A percentile compares a stretch with the other conserved stretches of the same genome.
Conservation (phyloP, 2,329 filamentous ascomycete species). For the Emergomyces africanus region DNA sequence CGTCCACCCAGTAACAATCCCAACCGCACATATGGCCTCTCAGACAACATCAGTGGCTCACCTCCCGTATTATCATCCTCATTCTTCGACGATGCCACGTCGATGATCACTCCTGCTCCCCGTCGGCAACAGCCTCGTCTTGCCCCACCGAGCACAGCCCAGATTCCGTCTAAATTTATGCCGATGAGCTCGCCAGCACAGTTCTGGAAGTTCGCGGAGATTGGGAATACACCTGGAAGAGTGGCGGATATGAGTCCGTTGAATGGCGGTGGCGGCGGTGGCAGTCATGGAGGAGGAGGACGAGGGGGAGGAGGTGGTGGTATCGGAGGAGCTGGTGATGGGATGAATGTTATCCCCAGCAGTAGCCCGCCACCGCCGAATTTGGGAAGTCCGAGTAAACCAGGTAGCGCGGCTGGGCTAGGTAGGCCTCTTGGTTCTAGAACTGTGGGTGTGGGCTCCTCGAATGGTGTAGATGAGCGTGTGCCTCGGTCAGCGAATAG, state of each 20-base stretch:
- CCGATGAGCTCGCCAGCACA: constrained; percentile 38
- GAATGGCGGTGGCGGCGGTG: constrained; percentile 22
- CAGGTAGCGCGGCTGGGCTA: constrained; percentile 12
- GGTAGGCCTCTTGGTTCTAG: constrained; percentile 7
- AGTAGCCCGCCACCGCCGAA: constrained; percentile 37
- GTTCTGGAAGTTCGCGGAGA: constrained; percentile 38
- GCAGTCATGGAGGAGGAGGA: constrained; percentile 8
- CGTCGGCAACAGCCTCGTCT: constrained; percentile 36
- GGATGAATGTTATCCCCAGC: constrained; percentile 24
- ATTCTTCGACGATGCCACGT: constrained; percentile 35
- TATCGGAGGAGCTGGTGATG: constrained; percentile 5
- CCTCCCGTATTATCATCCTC: constrained; percentile 36
- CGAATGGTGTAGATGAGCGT: constrained; percentile 6
- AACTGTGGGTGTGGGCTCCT: constrained; percentile 10
- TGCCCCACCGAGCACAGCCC: constrained; percentile 36
- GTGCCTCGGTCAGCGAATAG: not conserved
- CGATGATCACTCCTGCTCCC: constrained; percentile 37
- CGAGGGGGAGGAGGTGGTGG: not conserved
- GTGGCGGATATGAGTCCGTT: constrained; percentile 34
- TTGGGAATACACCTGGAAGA: constrained; percentile 33
- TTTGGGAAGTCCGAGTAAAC: constrained; percentile 33
- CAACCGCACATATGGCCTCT: constrained; percentile 27
- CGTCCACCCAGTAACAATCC: constrained; percentile 15
- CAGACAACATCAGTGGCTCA: constrained; percentile 27
- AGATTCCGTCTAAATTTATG: constrained; percentile 40